Evolutionary conservation across 164 flowering plant genomes (phyloP), one percentile per base, ranked within the genome.

Genomic region (Paratinospora sagittata): DNA sequence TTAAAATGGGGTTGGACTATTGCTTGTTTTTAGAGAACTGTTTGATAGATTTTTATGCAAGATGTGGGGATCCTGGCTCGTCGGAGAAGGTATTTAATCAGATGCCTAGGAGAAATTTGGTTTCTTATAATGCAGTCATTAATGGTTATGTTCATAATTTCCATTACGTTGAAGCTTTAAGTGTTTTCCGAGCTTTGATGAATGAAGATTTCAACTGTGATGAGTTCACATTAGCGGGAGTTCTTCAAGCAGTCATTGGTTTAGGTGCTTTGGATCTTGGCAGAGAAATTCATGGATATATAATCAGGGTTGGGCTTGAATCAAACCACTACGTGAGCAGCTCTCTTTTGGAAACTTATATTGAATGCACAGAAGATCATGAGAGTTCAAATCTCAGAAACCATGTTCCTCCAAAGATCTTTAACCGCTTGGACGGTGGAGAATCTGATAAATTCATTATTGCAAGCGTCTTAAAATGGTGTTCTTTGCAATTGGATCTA

Each of bases 291-390:
- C 81, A 78, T 69, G 76, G 74, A 12, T 75, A 79, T 66, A 63
- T 77, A 69, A 68, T 79, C 17, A 77, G 77, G 79, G 74, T 70
- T 27, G 82, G 84, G 12, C 55, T 63, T 13, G 79, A 73, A 43
- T 70, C 79, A 52, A 71, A 75, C 26, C 34, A 47, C 16, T 69
- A 67, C 60, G 77, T 81, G 33, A 65, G 73, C 68, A 74, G 75
- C 72, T 72, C 80, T 37, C 80, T 81, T 58, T 37, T 79, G 37
- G 78, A 79, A 66, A 81, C 79, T 82, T 79, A 81, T 66, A 79
- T 72, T 17, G 74, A 71, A 26, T 81, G 76, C 81, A 69, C 39
- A 26, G 73, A 72, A 26, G 73, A 72, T 34, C 70, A 41, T 34
- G 62, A 69, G 34, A 69, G 70, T 47, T 73, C 39, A 34, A 27